A percentile compares a stretch with the other conserved stretches of the same genome.
These are phyloP conservation scores for Sporothrix brunneoviolacea DNA, from an alignment of 2,329 filamentous ascomycete species.

Conservation along the genomic window DNA sequence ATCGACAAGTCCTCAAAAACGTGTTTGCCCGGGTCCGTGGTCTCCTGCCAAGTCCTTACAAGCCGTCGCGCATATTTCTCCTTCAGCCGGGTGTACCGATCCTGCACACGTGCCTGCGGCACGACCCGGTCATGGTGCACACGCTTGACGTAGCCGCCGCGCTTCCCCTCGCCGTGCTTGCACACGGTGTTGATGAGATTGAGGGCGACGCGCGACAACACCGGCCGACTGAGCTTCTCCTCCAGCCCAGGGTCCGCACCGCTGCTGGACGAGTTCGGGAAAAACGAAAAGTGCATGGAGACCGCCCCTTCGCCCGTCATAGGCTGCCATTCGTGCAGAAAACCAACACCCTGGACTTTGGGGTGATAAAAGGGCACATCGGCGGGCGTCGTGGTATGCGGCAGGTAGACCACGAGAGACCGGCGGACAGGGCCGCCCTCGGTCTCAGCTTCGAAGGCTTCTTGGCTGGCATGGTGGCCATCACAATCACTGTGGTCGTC, in stretches of 20 bases:
- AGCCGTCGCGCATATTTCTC: constrained; percentile 65
- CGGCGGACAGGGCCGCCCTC: constrained; percentile 20
- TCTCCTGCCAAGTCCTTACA: constrained; percentile 74
- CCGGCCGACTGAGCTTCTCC: constrained; percentile 29
- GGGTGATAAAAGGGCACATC: constrained; percentile 87
- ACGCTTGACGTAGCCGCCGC: constrained; percentile 67
- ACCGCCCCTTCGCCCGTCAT: constrained; percentile 38
- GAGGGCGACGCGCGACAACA: constrained; percentile 58
- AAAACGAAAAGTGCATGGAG: constrained; percentile 49
- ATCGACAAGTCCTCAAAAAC: constrained; percentile 93
- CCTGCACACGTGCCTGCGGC: constrained; percentile 68
- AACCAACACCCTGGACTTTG: constrained; percentile 64
- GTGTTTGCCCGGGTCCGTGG: constrained; percentile 82
- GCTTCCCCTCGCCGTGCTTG: constrained; percentile 64
- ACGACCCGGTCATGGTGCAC: constrained; percentile 79
- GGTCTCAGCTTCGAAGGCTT: constrained; percentile 9
- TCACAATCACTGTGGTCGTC: constrained; percentile 16
- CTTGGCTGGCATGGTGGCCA: too few species aligned
- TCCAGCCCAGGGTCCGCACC: constrained; percentile 5
- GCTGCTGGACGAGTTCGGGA: neutral
- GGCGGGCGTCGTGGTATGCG: constrained; percentile 56
- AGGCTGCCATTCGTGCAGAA: constrained; percentile 59
- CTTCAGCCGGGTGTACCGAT: constrained; percentile 77
- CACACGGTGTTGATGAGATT: constrained; percentile 61
- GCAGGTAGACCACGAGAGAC: constrained; percentile 67